A percentile compares a stretch with the other conserved stretches of the same genome.
These are phyloP conservation scores for Botrytis fabae DNA, from an alignment of 2,329 filamentous ascomycete species.

Conservation along the genomic window DNA sequence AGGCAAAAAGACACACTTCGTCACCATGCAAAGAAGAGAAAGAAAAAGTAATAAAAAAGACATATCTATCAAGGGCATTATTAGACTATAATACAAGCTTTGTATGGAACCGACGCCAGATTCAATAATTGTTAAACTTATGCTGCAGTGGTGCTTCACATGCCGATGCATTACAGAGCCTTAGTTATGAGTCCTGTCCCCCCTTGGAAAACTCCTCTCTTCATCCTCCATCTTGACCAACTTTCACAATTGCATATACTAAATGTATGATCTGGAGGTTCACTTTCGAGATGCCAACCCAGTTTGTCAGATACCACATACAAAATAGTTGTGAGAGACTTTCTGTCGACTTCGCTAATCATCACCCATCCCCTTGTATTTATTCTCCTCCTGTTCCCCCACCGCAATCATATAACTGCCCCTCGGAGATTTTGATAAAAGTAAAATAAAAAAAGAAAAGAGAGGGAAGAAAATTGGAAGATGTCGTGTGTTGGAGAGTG, in stretches of 20 bases:
- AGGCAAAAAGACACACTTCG: neutral
- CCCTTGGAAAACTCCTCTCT: slow-evolving; percentile 23
- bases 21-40: slow-evolving; percentile 15
- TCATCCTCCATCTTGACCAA: slow-evolving; percentile 23
- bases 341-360: slow-evolving; percentile 27
- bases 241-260: slow-evolving; percentile 25
- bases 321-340: slow-evolving; percentile 31
- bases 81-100: slow-evolving; percentile 25
- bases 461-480: slow-evolving; percentile 32
- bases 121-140: slow-evolving; percentile 21
- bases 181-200: slow-evolving; percentile 18
- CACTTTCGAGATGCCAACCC: slow-evolving; percentile 27
- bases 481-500: slow-evolving; percentile 23
- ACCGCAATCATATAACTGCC: slow-evolving; percentile 28
- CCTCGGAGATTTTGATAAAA: slow-evolving; percentile 35
- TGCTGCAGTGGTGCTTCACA: neutral
- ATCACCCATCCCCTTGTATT: slow-evolving; percentile 30
- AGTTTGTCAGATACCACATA: slow-evolving; percentile 16
- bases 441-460: slow-evolving; percentile 31
- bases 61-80: slow-evolving; percentile 24
- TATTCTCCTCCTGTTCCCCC: slow-evolving; percentile 7
- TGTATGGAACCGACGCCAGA: slow-evolving; percentile 22
- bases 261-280: slow-evolving; percentile 34
- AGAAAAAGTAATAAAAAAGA: neutral
- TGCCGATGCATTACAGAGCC: slow-evolving; percentile 21